phyloP scores from a whole-genome alignment of 1,139 yeast species.

The Protomyces lactucae-debilis region DNA sequence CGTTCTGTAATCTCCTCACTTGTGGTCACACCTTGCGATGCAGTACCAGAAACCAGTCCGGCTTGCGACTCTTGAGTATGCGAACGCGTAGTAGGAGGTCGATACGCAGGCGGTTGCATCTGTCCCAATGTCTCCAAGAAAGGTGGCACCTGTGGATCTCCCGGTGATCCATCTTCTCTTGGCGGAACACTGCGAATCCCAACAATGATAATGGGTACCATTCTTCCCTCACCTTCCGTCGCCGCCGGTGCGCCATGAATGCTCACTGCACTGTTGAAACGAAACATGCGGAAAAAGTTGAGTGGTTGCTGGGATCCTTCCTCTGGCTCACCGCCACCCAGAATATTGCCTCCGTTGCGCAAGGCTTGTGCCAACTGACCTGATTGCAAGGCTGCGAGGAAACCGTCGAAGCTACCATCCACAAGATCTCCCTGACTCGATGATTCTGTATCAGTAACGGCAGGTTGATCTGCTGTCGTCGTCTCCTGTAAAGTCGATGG shows the following conservation, averaged over 20 bases:
- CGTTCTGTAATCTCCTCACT: too few relatives aligned
- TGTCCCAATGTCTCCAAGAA: neutral
- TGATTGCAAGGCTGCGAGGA: conserved; percentile 42
- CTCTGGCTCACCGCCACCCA: conserved; percentile 22
- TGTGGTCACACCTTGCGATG: neutral
- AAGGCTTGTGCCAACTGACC: conserved; percentile 45
- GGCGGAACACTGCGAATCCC: conserved; percentile 48
- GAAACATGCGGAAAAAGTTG: conserved; percentile 52
- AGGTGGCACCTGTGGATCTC: neutral
- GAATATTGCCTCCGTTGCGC: conserved; percentile 33
- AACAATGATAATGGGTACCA: conserved; percentile 54
- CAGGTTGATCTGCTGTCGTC: conserved; percentile 17
- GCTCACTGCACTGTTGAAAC: conserved; percentile 39
- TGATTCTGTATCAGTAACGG: neutral
- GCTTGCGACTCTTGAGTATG: neutral
- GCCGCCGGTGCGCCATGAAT: conserved; percentile 36
- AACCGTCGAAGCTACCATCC: conserved; percentile 43
- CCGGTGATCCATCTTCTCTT: conserved; percentile 6
- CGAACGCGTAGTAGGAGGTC: neutral
- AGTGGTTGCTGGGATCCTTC: conserved; percentile 33
- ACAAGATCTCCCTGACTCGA: conserved; percentile 6
- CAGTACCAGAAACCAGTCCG: neutral
- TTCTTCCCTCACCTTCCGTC: conserved; percentile 31
- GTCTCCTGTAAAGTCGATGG: neutral
- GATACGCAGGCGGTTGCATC: neutral